Base-by-base conservation (phyloP, 306 rosid species). In the Prunus mongolica region DNA sequence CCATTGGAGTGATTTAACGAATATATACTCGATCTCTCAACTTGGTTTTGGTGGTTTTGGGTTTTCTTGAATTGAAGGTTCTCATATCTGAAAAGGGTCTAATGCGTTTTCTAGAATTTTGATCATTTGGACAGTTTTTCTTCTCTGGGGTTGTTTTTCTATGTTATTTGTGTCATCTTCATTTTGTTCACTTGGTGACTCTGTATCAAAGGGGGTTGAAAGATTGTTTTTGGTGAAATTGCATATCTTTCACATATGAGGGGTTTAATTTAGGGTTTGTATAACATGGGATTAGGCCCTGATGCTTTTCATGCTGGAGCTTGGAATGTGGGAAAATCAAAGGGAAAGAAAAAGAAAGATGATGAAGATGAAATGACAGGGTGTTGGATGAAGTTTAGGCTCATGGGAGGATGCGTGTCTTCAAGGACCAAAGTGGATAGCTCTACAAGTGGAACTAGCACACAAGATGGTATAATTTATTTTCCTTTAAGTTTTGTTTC, bases 361-460 rank as follows among this genome's bases (percentile, higher is more conserved):
- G 82, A 62, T 14, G 82, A 65, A 78, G 47, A 74, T 30, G 72
- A 60, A 55, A 56, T 30, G 15, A 58, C 73, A 3, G 57, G 86
- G 7, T 75, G 90, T 81, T 88, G 86, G 90, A 54, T 61, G 51
- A 88, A 82, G 64, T 27, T 88, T 18, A 78, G 73, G 55, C 47
- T 70, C 55, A 78, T 88, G 6, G 81, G 89, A 25, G 67, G 80
- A 55, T 91, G 97, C 79, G 34, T 84, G 65, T 66, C 77, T 76
- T 70, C 83, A 14, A 64, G 61, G 65, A 55, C 81, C 72, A 83
- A 75, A 55, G 57, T 28, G 20, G 80, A 81, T 28, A 73, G 28
- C 71, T 82, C 86, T 63, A 3, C 67, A 0, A 66, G 44, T 74
- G 80, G 77, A 20, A 69, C 69, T 18, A 74, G 72, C 52, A 72